Evolutionary conservation across 306 rosid genomes (phyloP), one percentile per base, ranked within the genome.

Genomic region (Arachis stenosperma): DNA sequence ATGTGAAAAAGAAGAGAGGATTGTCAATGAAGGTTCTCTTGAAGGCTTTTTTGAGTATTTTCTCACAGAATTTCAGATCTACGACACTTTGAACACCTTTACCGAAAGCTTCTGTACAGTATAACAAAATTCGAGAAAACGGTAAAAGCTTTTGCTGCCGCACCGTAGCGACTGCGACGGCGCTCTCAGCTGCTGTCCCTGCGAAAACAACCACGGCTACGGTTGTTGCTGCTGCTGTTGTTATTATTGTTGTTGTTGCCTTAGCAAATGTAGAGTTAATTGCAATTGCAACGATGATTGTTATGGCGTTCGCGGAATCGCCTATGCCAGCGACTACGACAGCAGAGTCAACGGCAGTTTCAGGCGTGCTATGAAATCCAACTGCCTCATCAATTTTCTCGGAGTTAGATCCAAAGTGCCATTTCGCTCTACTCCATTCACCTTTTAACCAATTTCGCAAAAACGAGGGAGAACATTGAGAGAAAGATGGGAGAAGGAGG

Each of bases 41-140:
- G 6, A 94, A 88, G 86, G 88, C 88, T 39, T 79, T 94, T 9
- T 58, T 81, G 41, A 96, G 92, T 5, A 86, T 85, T 75, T 91
- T 91, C 11, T 9, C 22, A 13, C 33, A 75, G 11, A 64, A 66
- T 43, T 44, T 78, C 81, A 13, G 27, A 75, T 82, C 81, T 80
- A 90, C 93, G 75, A 47, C 13, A 69, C 71, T 27, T 60, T 81
- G 53, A 81, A 41, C 70, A 73, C 30, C 52, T 81, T 79, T 71
- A 60, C 54, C 40, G 86, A 71, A 56, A 82, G 60, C 52, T 84
- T 87, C 73, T 81, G 81, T 67, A 73, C 76, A 5, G 81, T 79
- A 36, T 86, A 22, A 84, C 17, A 84, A 79, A 74, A 87, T 76
- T 63, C 80, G 82, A 14, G 50, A 54, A 55, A 71, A 73, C n/a